phyloP scores from a whole-genome alignment of 2,329 filamentous ascomycete species.

The Plectosphaerella sp. region DNA sequence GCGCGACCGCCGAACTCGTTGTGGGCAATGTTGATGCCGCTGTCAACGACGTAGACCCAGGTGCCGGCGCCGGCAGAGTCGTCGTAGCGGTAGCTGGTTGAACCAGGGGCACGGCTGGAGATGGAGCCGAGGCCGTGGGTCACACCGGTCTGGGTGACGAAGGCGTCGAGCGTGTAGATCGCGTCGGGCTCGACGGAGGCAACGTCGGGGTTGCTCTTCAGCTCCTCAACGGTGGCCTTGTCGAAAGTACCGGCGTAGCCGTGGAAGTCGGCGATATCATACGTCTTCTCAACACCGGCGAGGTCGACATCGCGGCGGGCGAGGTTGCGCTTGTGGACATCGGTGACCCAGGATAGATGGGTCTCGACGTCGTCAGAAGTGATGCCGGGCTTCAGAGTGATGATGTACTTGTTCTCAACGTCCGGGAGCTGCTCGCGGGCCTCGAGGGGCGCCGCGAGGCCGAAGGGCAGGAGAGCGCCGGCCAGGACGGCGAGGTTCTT shows the following conservation, averaged over 20 bases:
- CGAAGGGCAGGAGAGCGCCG: conserved; percentile 1
- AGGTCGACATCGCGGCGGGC: conserved; percentile 26
- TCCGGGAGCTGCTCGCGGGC: neutral
- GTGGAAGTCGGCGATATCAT: conserved; percentile 23
- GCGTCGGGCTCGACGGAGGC: conserved; percentile 6
- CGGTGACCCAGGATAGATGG: conserved; percentile 22
- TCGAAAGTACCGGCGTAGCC: conserved; percentile 40
- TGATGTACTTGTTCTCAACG: conserved; percentile 32
- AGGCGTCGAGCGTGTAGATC: conserved; percentile 4
- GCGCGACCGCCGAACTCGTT: conserved; percentile 29
- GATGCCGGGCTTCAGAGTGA: conserved; percentile 36
- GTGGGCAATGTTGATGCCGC: conserved; percentile 25
- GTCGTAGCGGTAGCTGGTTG: conserved; percentile 25
- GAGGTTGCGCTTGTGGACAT: conserved; percentile 26
- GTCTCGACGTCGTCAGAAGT: conserved; percentile 18
- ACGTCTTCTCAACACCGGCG: conserved; percentile 17
- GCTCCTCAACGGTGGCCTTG: conserved; percentile 30
- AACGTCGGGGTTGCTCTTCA: conserved; percentile 32
- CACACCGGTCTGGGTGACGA: conserved; percentile 25
- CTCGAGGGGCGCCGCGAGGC: neutral
- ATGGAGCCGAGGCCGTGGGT: conserved; percentile 41
- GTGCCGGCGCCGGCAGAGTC: conserved; percentile 26
- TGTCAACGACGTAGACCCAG: conserved; percentile 36
- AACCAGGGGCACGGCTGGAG: conserved; percentile 22
- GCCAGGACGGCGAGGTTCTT: conserved; percentile 1